Evolutionary conservation across 768 basidiomycete genomes (phyloP), one percentile per base, ranked within the genome.

Genomic region (Mycena floridula): DNA sequence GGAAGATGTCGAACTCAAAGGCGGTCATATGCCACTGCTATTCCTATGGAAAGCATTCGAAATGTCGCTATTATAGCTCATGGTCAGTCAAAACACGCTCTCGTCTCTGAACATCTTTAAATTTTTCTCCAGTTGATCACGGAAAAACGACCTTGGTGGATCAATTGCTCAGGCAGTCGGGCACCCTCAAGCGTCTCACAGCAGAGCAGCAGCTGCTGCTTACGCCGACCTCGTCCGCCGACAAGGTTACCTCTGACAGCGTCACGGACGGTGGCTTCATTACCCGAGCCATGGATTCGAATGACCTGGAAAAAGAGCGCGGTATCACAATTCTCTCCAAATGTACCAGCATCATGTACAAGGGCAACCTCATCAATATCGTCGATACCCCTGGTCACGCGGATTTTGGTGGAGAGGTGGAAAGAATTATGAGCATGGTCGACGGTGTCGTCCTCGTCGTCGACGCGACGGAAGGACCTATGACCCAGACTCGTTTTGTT

Each of bases 331-430:
- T 81, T 46, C 67, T 79, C 37, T 76, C 75, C 0, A 79, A 79
- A 48, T 77, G 75, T 59, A 77, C 77, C 2, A 74, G 71, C 39
- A 68, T 76, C 16, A 63, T 62, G 36, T 78, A 74, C 54, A 65
- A 71, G 30, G 64, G 67, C 2, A 71, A 69, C 51, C 61, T 72
- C 3, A 75, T 78, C 49, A 81, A 79, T 43, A 74, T 81, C 48
- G 73, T 79, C 47, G 79, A 81, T 52, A 81, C 79, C 0, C 79
- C 77, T 0, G 77, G 79, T 42, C 79, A 81, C 57, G 77, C 77
- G 6, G 79, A 81, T 52, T 79, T 81, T 59, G 77, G 77, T 25
- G 77, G 77, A 44, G 79, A 81, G 56, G 77, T 81, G 7, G 77
- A 81, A 50, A 70, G 77, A 43, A 72, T 78, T 3, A 64, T 77